Evolutionary conservation across 2,329 filamentous ascomycete genomes (phyloP).

Genomic region (Penicillium sp.): DNA sequence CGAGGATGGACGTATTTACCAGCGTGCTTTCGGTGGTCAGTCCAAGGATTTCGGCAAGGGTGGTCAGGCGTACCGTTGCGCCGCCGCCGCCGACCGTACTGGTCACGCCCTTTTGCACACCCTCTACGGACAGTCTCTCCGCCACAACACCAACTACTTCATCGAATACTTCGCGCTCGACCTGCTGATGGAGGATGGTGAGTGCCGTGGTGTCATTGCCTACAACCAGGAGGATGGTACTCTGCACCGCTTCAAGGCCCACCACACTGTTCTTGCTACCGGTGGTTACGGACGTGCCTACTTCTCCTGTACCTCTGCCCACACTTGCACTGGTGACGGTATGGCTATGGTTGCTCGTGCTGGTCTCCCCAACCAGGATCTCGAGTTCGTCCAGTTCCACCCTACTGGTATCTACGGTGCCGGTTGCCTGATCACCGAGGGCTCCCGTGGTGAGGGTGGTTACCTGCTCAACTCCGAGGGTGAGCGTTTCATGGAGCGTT

Average conservation of each 20-base stretch:
- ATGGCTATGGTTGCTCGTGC: constrained; percentile 99
- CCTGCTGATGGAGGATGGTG: constrained; percentile 94
- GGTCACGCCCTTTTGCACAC: constrained; percentile 98
- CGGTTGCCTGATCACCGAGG: constrained; percentile 96
- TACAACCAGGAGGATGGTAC: constrained; percentile 99
- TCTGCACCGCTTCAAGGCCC: constrained; percentile 91
- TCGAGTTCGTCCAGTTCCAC: constrained; percentile 99
- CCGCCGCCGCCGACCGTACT: constrained; percentile 92
- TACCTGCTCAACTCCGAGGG: constrained; percentile 97
- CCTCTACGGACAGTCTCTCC: constrained; percentile 92
- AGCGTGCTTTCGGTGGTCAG: constrained; percentile 97
- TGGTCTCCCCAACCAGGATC: constrained; percentile 96
- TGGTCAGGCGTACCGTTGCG: constrained; percentile 96
- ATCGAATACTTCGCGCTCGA: constrained; percentile 98
- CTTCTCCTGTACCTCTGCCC: constrained; percentile 96
- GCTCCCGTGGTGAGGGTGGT: constrained; percentile 95
- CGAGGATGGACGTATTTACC: constrained; percentile 95
- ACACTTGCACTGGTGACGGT: constrained; percentile 98
- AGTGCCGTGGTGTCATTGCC: constrained; percentile 93
- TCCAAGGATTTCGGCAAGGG: constrained; percentile 94
- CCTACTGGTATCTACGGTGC: constrained; percentile 98
- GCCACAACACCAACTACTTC: constrained; percentile 99
- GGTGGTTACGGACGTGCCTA: constrained; percentile 97
- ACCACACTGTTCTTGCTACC: constrained; percentile 95
- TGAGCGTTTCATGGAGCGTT: constrained; percentile 99